phyloP scores from a whole-genome alignment of 805 yeast species.

The Kluyveromyces aestuarii region DNA sequence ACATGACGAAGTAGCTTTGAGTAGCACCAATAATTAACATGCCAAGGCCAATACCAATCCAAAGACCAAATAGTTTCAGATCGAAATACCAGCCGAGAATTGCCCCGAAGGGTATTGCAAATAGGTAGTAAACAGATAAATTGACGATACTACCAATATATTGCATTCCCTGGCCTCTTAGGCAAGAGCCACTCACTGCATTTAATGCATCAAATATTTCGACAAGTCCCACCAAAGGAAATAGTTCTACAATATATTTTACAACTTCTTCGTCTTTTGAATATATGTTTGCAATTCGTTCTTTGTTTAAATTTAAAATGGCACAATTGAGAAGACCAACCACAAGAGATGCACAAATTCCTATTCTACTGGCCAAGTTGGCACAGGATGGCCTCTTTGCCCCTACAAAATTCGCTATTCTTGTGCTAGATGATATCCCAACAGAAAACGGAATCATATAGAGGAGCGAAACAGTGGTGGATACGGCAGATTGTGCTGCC shows the following conservation, averaged over 20 bases:
- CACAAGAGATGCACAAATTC: slow-evolving; percentile 32
- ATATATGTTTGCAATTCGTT: slow-evolving; percentile 46
- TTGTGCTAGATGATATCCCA: slow-evolving; percentile 61
- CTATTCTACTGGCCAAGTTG: slow-evolving; percentile 36
- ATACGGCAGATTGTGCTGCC: slow-evolving; percentile 68
- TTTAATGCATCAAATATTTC: slow-evolving; percentile 66
- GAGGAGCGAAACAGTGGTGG: slow-evolving; percentile 53
- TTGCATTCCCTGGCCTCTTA: slow-evolving; percentile 84
- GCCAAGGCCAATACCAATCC: slow-evolving; percentile 68
- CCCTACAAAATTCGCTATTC: slow-evolving; percentile 67
- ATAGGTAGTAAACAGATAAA: slow-evolving; percentile 54
- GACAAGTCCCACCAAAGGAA: slow-evolving; percentile 56
- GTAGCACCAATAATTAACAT: slow-evolving; percentile 40
- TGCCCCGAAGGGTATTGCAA: slow-evolving; percentile 66
- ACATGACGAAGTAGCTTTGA: slow-evolving; percentile 39
- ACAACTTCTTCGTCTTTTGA: slow-evolving; percentile 54
- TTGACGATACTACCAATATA: slow-evolving; percentile 66
- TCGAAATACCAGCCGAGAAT: slow-evolving; percentile 43
- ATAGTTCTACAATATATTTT: slow-evolving; percentile 36
- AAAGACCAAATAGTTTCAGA: slow-evolving; percentile 52
- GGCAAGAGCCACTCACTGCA: slow-evolving; percentile 68
- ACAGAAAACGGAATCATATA: slow-evolving; percentile 73
- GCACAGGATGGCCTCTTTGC: slow-evolving; percentile 42
- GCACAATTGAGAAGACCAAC: slow-evolving; percentile 46
- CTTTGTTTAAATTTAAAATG: slow-evolving; percentile 39